Evolutionary conservation across 495 filamentous ascomycete genomes (phyloP), one percentile per base, ranked within the genome.

Genomic region (Xeromyces bisporus): DNA sequence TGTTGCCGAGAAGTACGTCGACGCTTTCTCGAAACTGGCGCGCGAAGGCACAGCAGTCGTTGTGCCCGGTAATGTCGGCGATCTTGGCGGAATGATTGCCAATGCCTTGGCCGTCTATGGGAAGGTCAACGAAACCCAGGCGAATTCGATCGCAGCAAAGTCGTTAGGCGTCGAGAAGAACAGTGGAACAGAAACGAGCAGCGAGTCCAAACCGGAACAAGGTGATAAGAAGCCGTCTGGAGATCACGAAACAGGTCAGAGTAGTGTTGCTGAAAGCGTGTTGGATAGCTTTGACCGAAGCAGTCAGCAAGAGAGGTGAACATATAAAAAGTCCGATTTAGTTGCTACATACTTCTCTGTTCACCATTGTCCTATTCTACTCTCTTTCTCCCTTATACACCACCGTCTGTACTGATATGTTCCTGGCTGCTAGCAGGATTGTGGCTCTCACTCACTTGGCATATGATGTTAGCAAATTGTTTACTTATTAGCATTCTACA

Each of bases 1-100:
- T 12, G 84, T 97, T 1, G 89, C 89, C 2, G 89, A 97, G 73
- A 91, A 93, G 53, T 97, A 96, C 41, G 91, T 97, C 17, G 87
- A 93, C 30, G 89, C 89, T 2, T 97, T 93, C 53, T 78, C 71
- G 27, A 80, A 80, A 31, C 57, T 97, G 37, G 89, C 89, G 21
- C 85, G 83, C 54, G 82, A 96, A 62, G 80, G 86, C 35, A 97
- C 89, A 7, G 75, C 84, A 2, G 77, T 96, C 14, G 80, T 97
- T 18, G 86, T 97, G 6, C 89, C 89, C 1, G 89, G 91, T 0
- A 94, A 97, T 52, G 79, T 96, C 21, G 89, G 91, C n/a, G 89
- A 97, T 51, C 78, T 97, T 32, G 78, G 81, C 14, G 75, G 83
- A 18, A 93, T 97, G 91, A 94, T 97, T 58, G 83, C 91, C 15